Evolutionary conservation across 345 rosid species (phyloP).

Genomic region (Crucihimalaya himalaica): DNA sequence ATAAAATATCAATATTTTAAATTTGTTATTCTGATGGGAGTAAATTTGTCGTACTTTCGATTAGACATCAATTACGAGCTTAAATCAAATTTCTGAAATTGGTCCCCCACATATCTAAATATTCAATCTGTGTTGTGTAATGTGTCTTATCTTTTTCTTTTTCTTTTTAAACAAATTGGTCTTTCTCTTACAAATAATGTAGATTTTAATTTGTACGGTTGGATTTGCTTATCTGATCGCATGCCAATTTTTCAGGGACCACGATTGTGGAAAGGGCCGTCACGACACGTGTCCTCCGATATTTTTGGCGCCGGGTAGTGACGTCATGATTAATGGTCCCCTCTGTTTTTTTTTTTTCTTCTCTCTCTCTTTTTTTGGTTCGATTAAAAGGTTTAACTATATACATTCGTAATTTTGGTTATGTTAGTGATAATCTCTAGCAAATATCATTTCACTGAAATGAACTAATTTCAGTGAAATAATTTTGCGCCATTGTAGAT

Average conservation of each 20-base stretch:
- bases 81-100: constrained; percentile 24
- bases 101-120: constrained; percentile 10
- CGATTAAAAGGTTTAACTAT: no score
- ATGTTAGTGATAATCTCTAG: no score
- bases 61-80: constrained; percentile 12
- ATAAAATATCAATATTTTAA: background rate
- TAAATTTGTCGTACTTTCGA: background rate
- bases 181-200: constrained; percentile 13
- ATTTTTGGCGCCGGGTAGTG: constrained; percentile 2
- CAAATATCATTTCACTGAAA: no score
- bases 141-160: background rate
- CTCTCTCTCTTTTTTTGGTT: background rate
- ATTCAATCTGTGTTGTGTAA: background rate
- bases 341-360: background rate
- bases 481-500: no score
- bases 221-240: constrained; percentile 33
- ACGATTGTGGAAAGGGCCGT: background rate
- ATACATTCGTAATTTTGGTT: no score
- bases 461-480: no score
- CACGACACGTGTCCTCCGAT: constrained; percentile 31
- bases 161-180: background rate
- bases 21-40: background rate
- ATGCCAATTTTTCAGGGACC: constrained; percentile 33
- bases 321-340: constrained; percentile 29
- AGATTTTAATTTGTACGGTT: constrained; percentile 10